Evolutionary conservation across 2,329 filamentous ascomycete genomes (phyloP), one percentile per base, ranked within the genome.

Genomic region (Beauveria medogensis): DNA sequence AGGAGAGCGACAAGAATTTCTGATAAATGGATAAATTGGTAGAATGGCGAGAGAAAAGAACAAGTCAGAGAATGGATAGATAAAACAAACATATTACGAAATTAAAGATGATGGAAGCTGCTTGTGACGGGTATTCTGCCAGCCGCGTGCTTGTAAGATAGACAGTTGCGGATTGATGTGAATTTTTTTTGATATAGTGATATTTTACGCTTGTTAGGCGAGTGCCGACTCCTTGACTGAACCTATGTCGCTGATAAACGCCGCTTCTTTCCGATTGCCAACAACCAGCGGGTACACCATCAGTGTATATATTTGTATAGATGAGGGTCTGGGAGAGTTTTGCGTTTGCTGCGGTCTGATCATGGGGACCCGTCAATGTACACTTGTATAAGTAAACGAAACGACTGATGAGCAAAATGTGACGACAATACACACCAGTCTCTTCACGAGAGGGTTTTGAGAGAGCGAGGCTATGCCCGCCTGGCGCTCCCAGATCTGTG

Each of bases 401-500:
- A 16, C 0, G 5, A 14, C 14, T 37, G 14, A 6, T 43, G 18
- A 43, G 18, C 41, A 43, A 20, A 7, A 30, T 50, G 28, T 37
- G 34, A 37, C 12, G 34, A 6, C 12, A 16, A 37, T 37, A 37
- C 12, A 37, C 34, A 37, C 14, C 12, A 37, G 3, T 37, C 2
- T 37, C 34, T 16, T 37, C 34, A 16, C 5, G 2, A 12, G 16
- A 37, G 5, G 12, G 5, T 16, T 16, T 16, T 5, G 5, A 37
- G 34, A 37, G 34, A 14, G 34, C 5, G 47, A 30, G 16, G 30
- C 3, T 2, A 3, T 8, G 47, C 70, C 75, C 4, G 69, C 65
- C 59, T 74, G 70, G 68, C 67, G 70, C 5, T 77, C 75, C 64
- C 34, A 2, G 67, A 67, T 0, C 66, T 67, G 3, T 70, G 66